A percentile compares a stretch with the other conserved stretches of the same genome.
Evolutionary conservation across 192 early-diverging fungal species (phyloP).

Genomic region (Pilaira anomala): DNA sequence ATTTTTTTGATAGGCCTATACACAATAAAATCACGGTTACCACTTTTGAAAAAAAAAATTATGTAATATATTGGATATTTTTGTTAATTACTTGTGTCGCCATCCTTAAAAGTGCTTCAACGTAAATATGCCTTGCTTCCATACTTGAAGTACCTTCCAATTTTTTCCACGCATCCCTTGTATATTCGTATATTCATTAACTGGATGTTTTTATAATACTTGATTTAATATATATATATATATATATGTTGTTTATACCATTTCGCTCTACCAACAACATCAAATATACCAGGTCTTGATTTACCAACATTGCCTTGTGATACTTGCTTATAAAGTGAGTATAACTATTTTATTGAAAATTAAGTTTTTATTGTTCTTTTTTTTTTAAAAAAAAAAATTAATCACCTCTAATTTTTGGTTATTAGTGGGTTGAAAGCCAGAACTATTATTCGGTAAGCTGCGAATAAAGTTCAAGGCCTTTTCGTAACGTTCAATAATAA

Average conservation of each 20-base stretch:
- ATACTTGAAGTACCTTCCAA: slow-evolving; percentile 43
- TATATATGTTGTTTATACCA: slow-evolving; percentile 24
- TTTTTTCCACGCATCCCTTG: slow-evolving; percentile 43
- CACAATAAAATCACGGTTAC: not conserved
- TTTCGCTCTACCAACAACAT: slow-evolving; percentile 46
- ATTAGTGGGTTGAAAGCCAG: slow-evolving; percentile 35
- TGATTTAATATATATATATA: no score
- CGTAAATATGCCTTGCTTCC: slow-evolving; percentile 36
- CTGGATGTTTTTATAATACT: no score
- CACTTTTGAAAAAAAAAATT: not conserved
- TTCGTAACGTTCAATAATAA: slow-evolving; percentile 20
- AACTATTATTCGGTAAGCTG: slow-evolving; percentile 14
- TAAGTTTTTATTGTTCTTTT: not conserved
- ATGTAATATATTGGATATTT: not conserved
- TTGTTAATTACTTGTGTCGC: slow-evolving; percentile 23
- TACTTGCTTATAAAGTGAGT: slow-evolving; percentile 51
- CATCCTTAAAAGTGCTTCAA: slow-evolving; percentile 27
- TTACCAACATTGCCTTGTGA: slow-evolving; percentile 38
- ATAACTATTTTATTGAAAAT: slow-evolving; percentile 28
- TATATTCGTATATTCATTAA: no score
- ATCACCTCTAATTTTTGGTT: slow-evolving; percentile 14
- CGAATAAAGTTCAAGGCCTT: slow-evolving; percentile 34
- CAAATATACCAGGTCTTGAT: slow-evolving; percentile 43
- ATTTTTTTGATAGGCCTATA: slow-evolving; percentile 18
- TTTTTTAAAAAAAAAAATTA: not conserved